Percentiles rank a stretch among this genome's conserved stretches.
These are phyloP conservation scores for Zymoseptoria brevis DNA, from an alignment of 2,329 filamentous ascomycete genomes.

Conservation along the genomic window DNA sequence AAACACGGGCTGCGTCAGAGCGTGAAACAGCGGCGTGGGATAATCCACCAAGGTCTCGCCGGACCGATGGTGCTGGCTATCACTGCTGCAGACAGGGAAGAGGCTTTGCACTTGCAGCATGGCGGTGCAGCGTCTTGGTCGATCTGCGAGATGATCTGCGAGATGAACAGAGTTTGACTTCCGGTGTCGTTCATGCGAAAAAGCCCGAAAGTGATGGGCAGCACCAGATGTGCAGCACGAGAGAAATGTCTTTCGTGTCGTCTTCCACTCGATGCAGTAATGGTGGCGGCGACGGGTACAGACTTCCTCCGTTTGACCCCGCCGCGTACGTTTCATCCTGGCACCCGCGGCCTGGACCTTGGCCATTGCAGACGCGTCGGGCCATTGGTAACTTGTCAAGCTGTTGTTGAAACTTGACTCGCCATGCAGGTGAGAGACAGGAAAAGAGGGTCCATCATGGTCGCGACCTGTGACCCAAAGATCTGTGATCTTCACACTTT, in stretches of 20 bases:
- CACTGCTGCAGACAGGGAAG: neutral
- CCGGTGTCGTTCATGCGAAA: neutral
- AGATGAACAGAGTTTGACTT: neutral
- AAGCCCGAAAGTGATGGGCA: neutral
- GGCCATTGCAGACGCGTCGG: neutral
- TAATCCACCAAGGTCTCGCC: neutral
- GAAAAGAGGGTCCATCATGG: neutral
- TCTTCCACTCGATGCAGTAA: neutral
- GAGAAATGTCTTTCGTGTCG: neutral
- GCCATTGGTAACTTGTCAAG: neutral
- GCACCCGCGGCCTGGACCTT: neutral
- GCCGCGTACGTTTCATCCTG: neutral
- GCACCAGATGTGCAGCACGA: neutral
- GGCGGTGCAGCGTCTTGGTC: neutral
- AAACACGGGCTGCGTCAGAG: conserved; percentile 6
- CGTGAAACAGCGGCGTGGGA: conserved; percentile 19
- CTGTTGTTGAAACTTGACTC: neutral
- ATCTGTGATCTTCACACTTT: neutral
- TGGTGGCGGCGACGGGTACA: neutral
- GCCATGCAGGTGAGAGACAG: neutral
- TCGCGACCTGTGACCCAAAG: neutral
- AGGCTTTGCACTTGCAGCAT: neutral
- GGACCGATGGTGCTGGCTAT: neutral
- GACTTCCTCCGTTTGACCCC: neutral
- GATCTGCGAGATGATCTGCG: neutral